A percentile compares a stretch with the other conserved stretches of the same genome.
Conservation (phyloP, 495 filamentous ascomycete species). For the Daldinia decipiens region DNA sequence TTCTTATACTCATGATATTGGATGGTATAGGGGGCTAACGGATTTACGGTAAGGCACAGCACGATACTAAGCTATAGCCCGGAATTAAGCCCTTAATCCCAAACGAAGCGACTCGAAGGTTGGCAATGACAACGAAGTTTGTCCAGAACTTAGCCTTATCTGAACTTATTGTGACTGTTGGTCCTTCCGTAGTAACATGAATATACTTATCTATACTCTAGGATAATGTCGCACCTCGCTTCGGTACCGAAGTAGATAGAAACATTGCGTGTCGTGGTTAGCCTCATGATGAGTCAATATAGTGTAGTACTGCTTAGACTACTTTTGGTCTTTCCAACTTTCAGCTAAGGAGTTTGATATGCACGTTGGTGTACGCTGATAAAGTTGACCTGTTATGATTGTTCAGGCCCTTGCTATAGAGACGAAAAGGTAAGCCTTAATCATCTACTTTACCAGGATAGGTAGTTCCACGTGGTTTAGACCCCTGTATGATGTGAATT, state of each 20-base stretch:
- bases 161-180: background rate
- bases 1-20: background rate
- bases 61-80: background rate
- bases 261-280: too few relatives aligned
- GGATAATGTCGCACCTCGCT: too few relatives aligned
- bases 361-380: background rate
- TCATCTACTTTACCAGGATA: background rate
- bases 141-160: background rate
- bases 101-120: background rate
- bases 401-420: background rate
- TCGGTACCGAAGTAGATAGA: background rate
- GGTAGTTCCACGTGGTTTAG: background rate
- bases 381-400: background rate
- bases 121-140: background rate
- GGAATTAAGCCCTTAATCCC: background rate
- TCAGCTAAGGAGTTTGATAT: background rate
- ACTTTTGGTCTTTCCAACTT: background rate
- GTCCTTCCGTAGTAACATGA: background rate
- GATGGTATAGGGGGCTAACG: background rate
- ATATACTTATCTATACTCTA: too few relatives aligned
- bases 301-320: background rate
- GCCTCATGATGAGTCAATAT: background rate
- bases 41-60: background rate
- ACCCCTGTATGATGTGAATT: background rate
- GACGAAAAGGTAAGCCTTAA: constrained; percentile 7